Evolutionary conservation across 106 monocot species (phyloP).

Genomic region (Agapanthus africanus): DNA sequence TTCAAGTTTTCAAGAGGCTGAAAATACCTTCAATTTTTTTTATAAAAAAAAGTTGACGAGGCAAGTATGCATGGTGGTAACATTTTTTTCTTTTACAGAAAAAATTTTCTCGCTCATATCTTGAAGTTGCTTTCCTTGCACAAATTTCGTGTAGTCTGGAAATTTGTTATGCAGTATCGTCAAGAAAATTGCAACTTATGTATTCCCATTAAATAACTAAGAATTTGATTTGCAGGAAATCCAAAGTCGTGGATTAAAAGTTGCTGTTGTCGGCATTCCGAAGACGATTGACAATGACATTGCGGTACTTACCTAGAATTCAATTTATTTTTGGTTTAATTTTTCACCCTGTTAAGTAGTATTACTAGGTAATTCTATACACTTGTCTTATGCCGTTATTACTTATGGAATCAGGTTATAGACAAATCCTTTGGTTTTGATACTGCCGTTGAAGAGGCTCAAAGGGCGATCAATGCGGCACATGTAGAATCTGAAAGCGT

Average conservation of each 20-base stretch:
- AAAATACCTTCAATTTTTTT: neutral
- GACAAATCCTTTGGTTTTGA: conserved; percentile 82
- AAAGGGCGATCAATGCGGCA: conserved; percentile 75
- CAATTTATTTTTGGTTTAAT: neutral
- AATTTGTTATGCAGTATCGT: neutral
- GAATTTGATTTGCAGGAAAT: conserved; percentile 43
- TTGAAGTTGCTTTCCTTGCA: neutral
- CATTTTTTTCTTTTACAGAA: neutral
- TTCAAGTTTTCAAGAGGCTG: conserved; percentile 6
- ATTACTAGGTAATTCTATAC: neutral
- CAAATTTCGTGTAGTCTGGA: neutral
- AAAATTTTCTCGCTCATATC: neutral
- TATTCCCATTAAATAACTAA: neutral
- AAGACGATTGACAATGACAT: conserved; percentile 83
- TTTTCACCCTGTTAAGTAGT: neutral
- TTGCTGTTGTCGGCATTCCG: conserved; percentile 63
- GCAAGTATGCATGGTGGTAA: neutral
- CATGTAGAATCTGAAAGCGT: conserved; percentile 61
- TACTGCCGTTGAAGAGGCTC: conserved; percentile 75
- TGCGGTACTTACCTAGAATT: conserved; percentile 32
- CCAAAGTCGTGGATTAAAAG: conserved; percentile 54
- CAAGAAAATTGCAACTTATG: conserved; percentile 1
- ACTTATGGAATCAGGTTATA: conserved; percentile 37
- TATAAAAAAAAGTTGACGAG: too few relatives aligned
- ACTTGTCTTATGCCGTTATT: neutral